Conservation (phyloP, 129 eudicot genomes). For the Mikania micrantha region DNA sequence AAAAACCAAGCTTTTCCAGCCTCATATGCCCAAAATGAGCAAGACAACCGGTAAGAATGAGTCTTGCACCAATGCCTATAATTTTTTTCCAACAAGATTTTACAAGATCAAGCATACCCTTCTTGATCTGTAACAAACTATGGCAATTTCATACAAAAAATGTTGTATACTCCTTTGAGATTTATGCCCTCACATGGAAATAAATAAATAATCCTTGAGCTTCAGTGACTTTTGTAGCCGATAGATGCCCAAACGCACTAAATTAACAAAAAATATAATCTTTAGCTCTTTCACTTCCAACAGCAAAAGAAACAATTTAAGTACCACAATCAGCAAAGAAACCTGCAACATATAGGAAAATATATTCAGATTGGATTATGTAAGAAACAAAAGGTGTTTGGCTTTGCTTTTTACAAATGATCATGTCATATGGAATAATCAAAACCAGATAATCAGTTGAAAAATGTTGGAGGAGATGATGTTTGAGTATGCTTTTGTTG, state of each 20-base stretch:
- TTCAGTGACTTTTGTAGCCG: slow-evolving; percentile 15
- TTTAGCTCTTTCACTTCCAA: slow-evolving; percentile 14
- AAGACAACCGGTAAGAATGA: slow-evolving; percentile 6
- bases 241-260: slow-evolving; percentile 10
- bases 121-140: slow-evolving; percentile 24
- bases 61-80: slow-evolving; percentile 12
- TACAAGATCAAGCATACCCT: slow-evolving; percentile 17
- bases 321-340: slow-evolving; percentile 10
- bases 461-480: neutral
- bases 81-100: slow-evolving; percentile 13
- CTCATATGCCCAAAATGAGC: slow-evolving; percentile 19
- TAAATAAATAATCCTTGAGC: slow-evolving; percentile 12
- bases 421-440: neutral
- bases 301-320: slow-evolving; percentile 9
- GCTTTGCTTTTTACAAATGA: neutral
- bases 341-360: slow-evolving; percentile 20
- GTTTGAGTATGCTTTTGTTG: neutral
- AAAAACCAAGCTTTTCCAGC: slow-evolving; percentile 6
- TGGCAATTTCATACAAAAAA: slow-evolving; percentile 18
- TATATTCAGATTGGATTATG: neutral
- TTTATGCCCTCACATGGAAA: slow-evolving; percentile 3
- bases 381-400: neutral
- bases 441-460: neutral
- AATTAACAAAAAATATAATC: slow-evolving; percentile 4
- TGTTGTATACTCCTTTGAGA: slow-evolving; percentile 9